Percentiles rank a stretch among this genome's conserved stretches.
Evolutionary conservation across 331 rosid species (phyloP).

Genomic region (Pyrus hybrid): DNA sequence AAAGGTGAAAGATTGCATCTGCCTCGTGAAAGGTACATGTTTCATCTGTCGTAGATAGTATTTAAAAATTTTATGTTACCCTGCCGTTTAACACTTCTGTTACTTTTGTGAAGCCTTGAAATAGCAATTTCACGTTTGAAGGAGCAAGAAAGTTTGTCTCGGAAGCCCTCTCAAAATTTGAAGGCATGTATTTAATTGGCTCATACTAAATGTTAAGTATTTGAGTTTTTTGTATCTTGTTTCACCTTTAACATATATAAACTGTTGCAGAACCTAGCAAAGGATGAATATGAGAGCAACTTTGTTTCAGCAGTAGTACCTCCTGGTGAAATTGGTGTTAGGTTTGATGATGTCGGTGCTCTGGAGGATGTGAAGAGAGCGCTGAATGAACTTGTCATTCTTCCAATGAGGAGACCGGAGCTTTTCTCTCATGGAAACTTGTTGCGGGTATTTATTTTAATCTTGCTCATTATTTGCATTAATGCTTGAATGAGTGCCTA

Average conservation of each 20-base stretch:
- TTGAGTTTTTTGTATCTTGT: not conserved
- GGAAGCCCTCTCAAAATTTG: conserved; percentile 73
- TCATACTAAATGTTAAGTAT: not conserved
- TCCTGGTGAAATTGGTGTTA: conserved; percentile 94
- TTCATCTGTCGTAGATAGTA: not conserved
- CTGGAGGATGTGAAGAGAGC: conserved; percentile 93
- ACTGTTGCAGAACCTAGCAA: conserved; percentile 71
- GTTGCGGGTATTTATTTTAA: conserved; percentile 60
- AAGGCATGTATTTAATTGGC: conserved; percentile 48
- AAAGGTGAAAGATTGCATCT: conserved; percentile 72
- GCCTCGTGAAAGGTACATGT: conserved; percentile 74
- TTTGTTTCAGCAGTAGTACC: conserved; percentile 90
- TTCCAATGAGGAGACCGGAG: conserved; percentile 96
- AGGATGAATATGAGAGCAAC: conserved; percentile 92
- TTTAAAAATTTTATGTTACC: not conserved
- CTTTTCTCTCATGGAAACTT: conserved; percentile 89
- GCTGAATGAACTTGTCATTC: conserved; percentile 88
- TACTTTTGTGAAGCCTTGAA: conserved; percentile 62
- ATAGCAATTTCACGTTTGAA: conserved; percentile 70
- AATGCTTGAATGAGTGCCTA: conserved; percentile 7
- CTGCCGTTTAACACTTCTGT: conserved; percentile 18
- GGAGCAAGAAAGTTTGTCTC: conserved; percentile 59
- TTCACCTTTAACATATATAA: conserved; percentile 13
- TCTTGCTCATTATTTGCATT: conserved; percentile 17
- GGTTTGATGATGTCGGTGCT: conserved; percentile 96